phyloP scores from a whole-genome alignment of 331 rosid species.

The Stylosanthes scabra region DNA sequence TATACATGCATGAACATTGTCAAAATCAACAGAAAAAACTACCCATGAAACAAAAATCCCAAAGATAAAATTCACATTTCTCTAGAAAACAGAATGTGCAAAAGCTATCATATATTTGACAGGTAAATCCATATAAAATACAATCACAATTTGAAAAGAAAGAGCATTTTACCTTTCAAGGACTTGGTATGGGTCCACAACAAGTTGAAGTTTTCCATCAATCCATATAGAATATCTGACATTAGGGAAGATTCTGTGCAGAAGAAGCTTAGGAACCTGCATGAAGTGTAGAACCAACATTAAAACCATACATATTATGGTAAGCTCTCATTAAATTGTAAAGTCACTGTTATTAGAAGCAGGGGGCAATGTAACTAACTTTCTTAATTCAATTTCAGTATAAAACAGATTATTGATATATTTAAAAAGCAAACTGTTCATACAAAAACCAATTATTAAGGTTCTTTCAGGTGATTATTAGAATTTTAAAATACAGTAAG shows the following conservation, averaged over 20 bases:
- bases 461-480: slow-evolving; percentile 1
- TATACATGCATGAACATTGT: not conserved
- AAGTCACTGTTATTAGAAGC: not conserved
- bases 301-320: slow-evolving; percentile 26
- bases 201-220: slow-evolving; percentile 96
- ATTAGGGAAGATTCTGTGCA: slow-evolving; percentile 95
- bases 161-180: slow-evolving; percentile 76
- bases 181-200: slow-evolving; percentile 83
- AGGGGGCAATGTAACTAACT: slow-evolving; percentile 7
- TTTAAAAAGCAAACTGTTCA: slow-evolving; percentile 5
- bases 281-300: slow-evolving; percentile 35
- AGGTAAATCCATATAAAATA: not conserved
- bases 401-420: slow-evolving; percentile 10
- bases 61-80: slow-evolving; percentile 15
- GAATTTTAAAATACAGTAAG: not conserved
- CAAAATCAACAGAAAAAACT: slow-evolving; percentile 12
- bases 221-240: slow-evolving; percentile 90
- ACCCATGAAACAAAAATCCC: slow-evolving; percentile 9
- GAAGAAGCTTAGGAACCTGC: slow-evolving; percentile 95
- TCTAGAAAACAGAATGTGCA: not conserved
- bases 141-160: not conserved
- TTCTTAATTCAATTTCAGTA: slow-evolving; percentile 22
- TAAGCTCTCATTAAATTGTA: slow-evolving; percentile 12
- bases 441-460: not conserved
- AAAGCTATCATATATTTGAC: not conserved